Conservation (phyloP, 176 grass and related monocot genomes). For the Typha latifolia region DNA sequence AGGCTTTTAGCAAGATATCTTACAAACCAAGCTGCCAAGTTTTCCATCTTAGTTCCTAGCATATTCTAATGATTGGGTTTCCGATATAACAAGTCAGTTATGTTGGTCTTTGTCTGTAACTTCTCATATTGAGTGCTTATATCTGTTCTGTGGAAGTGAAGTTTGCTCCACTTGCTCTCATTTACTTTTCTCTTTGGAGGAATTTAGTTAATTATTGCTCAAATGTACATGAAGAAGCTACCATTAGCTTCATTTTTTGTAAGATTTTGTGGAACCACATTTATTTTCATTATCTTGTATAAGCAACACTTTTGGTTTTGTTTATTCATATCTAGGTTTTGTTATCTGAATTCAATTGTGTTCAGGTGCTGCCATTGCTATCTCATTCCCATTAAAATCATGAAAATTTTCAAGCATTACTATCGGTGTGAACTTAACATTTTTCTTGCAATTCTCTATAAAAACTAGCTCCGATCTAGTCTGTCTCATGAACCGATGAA, state of each 20-base stretch:
- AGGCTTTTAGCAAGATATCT: not conserved
- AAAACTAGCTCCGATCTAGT: too few relatives aligned
- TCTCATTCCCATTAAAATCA: not conserved
- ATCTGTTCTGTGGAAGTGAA: not conserved
- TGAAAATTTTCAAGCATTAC: not conserved
- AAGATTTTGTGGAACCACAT: not conserved
- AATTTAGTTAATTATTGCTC: not conserved
- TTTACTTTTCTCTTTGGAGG: not conserved
- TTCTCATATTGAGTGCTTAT: not conserved
- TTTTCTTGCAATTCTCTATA: too few relatives aligned
- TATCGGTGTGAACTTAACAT: too few relatives aligned
- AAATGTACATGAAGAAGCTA: not conserved
- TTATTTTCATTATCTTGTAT: not conserved
- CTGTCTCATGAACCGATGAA: too few relatives aligned
- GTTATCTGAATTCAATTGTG: not conserved
- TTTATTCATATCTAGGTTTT: not conserved
- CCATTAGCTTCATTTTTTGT: not conserved
- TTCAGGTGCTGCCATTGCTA: not conserved
- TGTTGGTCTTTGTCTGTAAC: not conserved
- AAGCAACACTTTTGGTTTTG: not conserved
- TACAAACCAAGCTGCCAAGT: constrained; percentile 11
- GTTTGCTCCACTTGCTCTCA: not conserved
- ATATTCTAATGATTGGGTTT: not conserved
- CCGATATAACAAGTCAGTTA: not conserved
- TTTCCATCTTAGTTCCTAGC: constrained; percentile 7